Evolutionary conservation across 768 basidiomycete genomes (phyloP), one percentile per base, ranked within the genome.

Genomic region (Mycena galopus): DNA sequence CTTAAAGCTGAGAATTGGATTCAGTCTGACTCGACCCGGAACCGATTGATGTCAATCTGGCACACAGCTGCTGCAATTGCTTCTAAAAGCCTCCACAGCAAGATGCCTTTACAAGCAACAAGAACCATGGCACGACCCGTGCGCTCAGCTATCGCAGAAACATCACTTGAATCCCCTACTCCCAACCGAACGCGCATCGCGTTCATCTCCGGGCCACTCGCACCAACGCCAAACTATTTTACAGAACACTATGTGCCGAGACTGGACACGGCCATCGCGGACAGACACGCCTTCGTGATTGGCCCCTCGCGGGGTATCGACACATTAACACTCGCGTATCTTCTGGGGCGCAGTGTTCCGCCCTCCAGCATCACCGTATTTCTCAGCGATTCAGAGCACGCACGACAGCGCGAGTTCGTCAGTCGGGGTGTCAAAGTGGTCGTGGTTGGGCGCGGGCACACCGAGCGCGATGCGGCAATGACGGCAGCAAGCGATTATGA

Each of bases 401-500:
- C 74, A 2, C 63, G 53, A 10, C 57, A 73, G 12, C 55, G 62
- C 23, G 32, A 39, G 29, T 25, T 62, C 74, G 76, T 63, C 64
- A 69, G 35, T 44, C 53, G 9, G 77, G 69, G 78, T 19, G 77
- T 78, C 8, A 16, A 16, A 2, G 35, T 37, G 35, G 76, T 78
- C 8, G 75, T 79, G 2, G 60, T 67, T 3, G 72, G 78, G 14
- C 69, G 75, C 9, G 72, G 73, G 19, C 77, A 79, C 65, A 77
- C 76, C 8, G 76, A 78, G 51, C 62, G 79, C 53, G 80, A 81
- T 58, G 79, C 75, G 47, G 78, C 76, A 35, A 79, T 80, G 79
- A 80, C 78, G 6, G 53, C 76, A 4, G 79, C 71, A 1, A 80
- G 77, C n/a, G 77, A 81, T 65, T 81, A 81, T 53, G 81, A 81